Base-by-base conservation (phyloP, 306 rosid species). In the Vigna trinervia region DNA sequence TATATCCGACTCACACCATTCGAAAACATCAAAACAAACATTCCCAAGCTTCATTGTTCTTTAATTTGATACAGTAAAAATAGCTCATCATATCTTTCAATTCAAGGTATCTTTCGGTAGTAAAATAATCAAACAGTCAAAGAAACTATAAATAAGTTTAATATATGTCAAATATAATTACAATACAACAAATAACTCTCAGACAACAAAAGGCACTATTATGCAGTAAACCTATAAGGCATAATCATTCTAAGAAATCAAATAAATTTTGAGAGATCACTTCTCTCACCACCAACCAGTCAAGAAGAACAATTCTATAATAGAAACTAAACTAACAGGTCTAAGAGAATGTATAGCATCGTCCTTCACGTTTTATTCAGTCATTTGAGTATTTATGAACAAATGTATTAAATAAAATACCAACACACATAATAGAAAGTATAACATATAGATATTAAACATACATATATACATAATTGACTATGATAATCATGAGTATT, bases 51-150 rank as follows among this genome's bases (percentile, higher is more conserved):
- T 47, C 70, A 41, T 20, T 54, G 12, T 61, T 61, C 63, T 17
- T 17, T 48, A 48, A 57, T 9, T n/a, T 6, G 14, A 34, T 57
- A 57, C 8, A 53, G 32, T 12, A 19, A 66, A 64, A 64, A 74
- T 28, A 56, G 59, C 39, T 1, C 39, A 12, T 36, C 15, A 32
- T 73, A 46, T 46, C n/a, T 73, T 57, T 28, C 71, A 47, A 47
- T 43, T 59, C 32, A 69, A 61, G 53, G 28, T 51, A 41, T 54
- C 51, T 81, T 63, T 47, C 57, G 12, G 20, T 59, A 75, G 46
- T 28, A 56, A 38, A 81, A 67, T 19, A 81, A 59, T 30, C 52
- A 75, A 60, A 58, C 58, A 52, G 73, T 15, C 61, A 73, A 54
- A 75, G 36, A 62, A 75, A 50, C 23, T 48, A 75, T 5, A 73